Base-by-base conservation (phyloP, 1,284 basidiomycete species). In the Marasmius sp. region DNA sequence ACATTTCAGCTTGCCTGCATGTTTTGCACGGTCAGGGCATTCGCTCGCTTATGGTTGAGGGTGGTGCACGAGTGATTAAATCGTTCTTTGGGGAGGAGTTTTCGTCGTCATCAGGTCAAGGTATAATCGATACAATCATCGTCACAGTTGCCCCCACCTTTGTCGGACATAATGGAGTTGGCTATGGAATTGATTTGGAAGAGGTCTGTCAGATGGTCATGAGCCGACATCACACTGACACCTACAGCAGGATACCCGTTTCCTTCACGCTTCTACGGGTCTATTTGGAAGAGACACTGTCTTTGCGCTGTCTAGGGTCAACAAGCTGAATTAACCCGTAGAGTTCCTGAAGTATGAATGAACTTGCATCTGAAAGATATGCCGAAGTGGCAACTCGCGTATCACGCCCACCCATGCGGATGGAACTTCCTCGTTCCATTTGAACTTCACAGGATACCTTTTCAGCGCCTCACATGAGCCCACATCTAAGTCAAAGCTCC, bases 1-100 rank as follows among this genome's bases (percentile, higher is more conserved):
- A 83, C 7, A 78, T 92, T 4, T 69, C 74, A 0, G 70, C 72
- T 8, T 72, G 93, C 11, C 83, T 94, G 2, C 68, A 66, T 12
- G 76, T 78, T 8, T 78, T 95, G 33, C 73, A 75, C 22, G 71
- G 74, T 11, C 75, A 83, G 27, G 87, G 85, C 10, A 81, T 97
- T 61, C 75, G 76, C 8, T 89, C 89, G 3, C 79, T 98, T 58
- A 99, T 99, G 97, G 91, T 98, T 10, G 97, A 99, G 79, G 97
- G 97, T 57, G 97, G 97, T 16, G 92, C 94, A 4, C 77, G 79
- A 5, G 83, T 98, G 62, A 95, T 99, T 61, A 80, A 83, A 16
- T 87, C 91, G 1, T 94, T 97, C 75, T 77, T 97, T 20, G 69
- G 73, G 1, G 75, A 77, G 27, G 71, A 74, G 54, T 67, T 45